Percentiles rank a stretch among this genome's conserved stretches.
phyloP scores from a whole-genome alignment of 176 grass and related monocot genomes.

The Typha latifolia region DNA sequence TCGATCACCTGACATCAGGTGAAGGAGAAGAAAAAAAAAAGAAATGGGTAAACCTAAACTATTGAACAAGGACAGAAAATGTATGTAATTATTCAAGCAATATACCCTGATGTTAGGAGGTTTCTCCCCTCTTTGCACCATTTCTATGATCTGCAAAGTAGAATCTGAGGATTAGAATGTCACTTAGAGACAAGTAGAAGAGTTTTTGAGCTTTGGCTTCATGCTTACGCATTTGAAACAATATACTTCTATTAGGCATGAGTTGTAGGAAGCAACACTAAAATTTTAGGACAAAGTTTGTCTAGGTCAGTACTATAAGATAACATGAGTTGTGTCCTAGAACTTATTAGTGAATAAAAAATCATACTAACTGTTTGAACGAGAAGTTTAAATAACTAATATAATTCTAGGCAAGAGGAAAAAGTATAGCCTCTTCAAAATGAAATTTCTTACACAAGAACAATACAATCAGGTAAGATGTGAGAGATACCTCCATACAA shows the following conservation, averaged over 20 bases:
- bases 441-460: neutral
- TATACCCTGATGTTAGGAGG: constrained; percentile 54
- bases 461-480: neutral
- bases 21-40: neutral
- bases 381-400: constrained; percentile 12
- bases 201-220: too few species aligned
- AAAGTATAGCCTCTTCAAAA: constrained; percentile 6
- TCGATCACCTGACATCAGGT: constrained; percentile 36
- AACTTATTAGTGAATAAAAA: neutral
- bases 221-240: too few species aligned
- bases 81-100: constrained; percentile 2
- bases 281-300: neutral
- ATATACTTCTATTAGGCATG: too few species aligned
- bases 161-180: neutral
- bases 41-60: neutral
- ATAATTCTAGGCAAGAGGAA: neutral
- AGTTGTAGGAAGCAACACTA: too few species aligned
- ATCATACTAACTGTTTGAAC: neutral
- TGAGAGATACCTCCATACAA: constrained; percentile 35
- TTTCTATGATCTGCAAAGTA: constrained; percentile 55
- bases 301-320: neutral
- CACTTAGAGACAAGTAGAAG: too few species aligned
- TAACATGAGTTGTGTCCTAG: neutral
- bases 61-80: neutral
- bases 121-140: constrained; percentile 55